Evolutionary conservation across 2,329 filamentous ascomycete species (phyloP).

Genomic region (Trichoderma aggressivum): DNA sequence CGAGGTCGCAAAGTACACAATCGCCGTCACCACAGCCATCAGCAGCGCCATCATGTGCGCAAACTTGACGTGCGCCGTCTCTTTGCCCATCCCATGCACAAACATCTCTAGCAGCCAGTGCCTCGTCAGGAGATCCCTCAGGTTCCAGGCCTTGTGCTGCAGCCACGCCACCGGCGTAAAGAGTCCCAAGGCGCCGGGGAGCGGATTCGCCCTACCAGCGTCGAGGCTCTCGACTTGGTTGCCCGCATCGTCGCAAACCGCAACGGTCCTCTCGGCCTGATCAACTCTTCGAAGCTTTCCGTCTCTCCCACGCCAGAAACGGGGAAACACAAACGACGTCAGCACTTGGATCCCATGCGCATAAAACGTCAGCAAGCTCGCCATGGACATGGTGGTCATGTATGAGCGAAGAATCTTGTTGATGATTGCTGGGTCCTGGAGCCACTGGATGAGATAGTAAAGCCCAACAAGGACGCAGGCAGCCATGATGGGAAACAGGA

Average conservation of each 20-base stretch:
- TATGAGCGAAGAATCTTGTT: constrained; percentile 83
- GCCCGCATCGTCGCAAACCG: constrained; percentile 35
- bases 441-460: constrained; percentile 86
- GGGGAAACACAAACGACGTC: constrained; percentile 69
- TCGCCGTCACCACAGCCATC: constrained; percentile 50
- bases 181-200: constrained; percentile 35
- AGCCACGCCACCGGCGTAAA: constrained; percentile 29
- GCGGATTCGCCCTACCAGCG: constrained; percentile 24
- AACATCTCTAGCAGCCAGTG: constrained; percentile 50
- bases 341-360: constrained; percentile 66
- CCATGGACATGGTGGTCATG: constrained; percentile 76
- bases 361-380: constrained; percentile 69
- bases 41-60: constrained; percentile 56
- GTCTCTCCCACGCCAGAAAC: constrained; percentile 54
- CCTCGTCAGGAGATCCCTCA: constrained; percentile 48
- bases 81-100: constrained; percentile 49
- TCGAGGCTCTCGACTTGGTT: constrained; percentile 25
- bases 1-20: constrained; percentile 65
- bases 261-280: constrained; percentile 38
- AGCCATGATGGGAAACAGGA: constrained; percentile 79
- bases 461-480: constrained; percentile 68
- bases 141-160: constrained; percentile 42
- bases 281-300: constrained; percentile 47
- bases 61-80: constrained; percentile 52
- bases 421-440: constrained; percentile 74